Conservation (phyloP, 495 filamentous ascomycete species). For the Penicillium argentinense region DNA sequence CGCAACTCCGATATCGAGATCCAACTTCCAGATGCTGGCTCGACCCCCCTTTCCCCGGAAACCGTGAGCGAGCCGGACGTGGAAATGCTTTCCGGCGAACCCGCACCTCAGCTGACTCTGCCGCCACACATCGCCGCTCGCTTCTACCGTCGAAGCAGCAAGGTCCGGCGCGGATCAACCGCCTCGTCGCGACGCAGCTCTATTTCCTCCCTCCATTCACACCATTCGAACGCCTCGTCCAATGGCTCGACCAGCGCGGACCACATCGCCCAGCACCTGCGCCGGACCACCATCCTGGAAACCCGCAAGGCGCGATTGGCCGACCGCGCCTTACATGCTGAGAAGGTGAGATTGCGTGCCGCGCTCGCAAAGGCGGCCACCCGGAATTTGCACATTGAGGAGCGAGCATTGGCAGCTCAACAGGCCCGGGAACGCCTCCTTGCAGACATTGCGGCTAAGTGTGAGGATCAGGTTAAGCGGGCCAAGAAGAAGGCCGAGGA, state of each 20-base stretch:
- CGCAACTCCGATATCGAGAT: conserved; percentile 50
- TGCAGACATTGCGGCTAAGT: conserved; percentile 89
- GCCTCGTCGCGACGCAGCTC: conserved; percentile 88
- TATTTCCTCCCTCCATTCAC: conserved; percentile 82
- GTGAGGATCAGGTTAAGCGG: conserved; percentile 90
- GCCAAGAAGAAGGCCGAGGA: conserved; percentile 93
- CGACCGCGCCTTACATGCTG: conserved; percentile 90
- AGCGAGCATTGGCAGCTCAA: conserved; percentile 84
- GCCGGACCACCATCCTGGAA: conserved; percentile 88
- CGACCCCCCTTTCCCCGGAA: conserved; percentile 29
- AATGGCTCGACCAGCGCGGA: conserved; percentile 72
- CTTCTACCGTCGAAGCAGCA: conserved; percentile 70
- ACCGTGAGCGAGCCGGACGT: conserved; percentile 34
- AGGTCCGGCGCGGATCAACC: conserved; percentile 75
- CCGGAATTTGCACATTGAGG: conserved; percentile 65
- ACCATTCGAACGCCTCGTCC: conserved; percentile 59
- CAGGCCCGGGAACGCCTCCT: conserved; percentile 87
- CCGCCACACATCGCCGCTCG: conserved; percentile 85
- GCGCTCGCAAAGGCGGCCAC: conserved; percentile 80
- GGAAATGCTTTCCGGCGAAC: conserved; percentile 49
- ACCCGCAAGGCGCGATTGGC: conserved; percentile 89
- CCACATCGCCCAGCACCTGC: conserved; percentile 84
- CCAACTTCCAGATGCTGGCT: conserved; percentile 43
- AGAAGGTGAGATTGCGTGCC: conserved; percentile 90
- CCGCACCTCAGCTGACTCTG: conserved; percentile 52